Percentiles rank a stretch among this genome's conserved stretches.
Evolutionary conservation across 495 filamentous ascomycete species (phyloP).

Genomic region (Polyplosphaeria fusca): DNA sequence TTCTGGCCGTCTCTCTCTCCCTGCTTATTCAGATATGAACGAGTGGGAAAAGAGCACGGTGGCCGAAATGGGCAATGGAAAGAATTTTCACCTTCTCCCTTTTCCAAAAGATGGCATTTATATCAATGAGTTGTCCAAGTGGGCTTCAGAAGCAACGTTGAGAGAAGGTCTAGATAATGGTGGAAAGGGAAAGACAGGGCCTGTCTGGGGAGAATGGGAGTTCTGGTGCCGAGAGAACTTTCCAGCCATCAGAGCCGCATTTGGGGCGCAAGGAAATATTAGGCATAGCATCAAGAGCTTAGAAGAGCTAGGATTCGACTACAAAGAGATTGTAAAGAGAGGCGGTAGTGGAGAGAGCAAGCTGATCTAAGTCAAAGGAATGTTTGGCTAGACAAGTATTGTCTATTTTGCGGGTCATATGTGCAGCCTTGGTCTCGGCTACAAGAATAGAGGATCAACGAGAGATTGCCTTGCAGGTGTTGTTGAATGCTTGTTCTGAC

Average conservation of each 20-base stretch:
- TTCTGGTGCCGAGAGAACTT: slow-evolving; percentile 60
- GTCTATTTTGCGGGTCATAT: too few relatives aligned
- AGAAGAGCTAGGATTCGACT: slow-evolving; percentile 61
- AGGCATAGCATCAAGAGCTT: slow-evolving; percentile 47
- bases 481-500: too few relatives aligned
- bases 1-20: slow-evolving; percentile 63
- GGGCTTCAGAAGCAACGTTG: slow-evolving; percentile 50
- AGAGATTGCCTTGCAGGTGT: too few relatives aligned
- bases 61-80: slow-evolving; percentile 47
- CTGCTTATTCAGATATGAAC: slow-evolving; percentile 59
- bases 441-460: too few relatives aligned
- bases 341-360: slow-evolving; percentile 4
- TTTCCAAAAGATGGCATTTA: slow-evolving; percentile 77
- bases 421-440: too few relatives aligned
- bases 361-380: not conserved
- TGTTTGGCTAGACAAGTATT: too few relatives aligned
- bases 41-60: slow-evolving; percentile 55
- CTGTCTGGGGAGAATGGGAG: slow-evolving; percentile 63
- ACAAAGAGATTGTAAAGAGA: slow-evolving; percentile 36
- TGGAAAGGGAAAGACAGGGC: slow-evolving; percentile 58
- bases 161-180: slow-evolving; percentile 46
- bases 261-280: slow-evolving; percentile 48
- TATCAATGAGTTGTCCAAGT: slow-evolving; percentile 66
- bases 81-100: slow-evolving; percentile 60
- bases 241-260: slow-evolving; percentile 55